These are phyloP conservation scores for Hypericum perforatum DNA, from an alignment of 345 rosid genomes.

Conservation along the genomic window DNA sequence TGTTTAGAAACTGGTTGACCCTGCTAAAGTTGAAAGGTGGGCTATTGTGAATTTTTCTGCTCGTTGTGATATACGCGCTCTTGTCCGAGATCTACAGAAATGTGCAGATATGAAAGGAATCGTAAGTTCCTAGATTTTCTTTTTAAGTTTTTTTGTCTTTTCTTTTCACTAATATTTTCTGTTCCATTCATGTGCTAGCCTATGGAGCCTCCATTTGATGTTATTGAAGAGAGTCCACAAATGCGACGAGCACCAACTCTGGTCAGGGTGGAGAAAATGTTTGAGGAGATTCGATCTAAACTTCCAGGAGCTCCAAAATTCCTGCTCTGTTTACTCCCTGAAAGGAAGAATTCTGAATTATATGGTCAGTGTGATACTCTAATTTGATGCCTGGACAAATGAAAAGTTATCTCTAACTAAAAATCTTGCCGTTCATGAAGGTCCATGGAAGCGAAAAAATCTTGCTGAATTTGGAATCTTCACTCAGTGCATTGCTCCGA, in stretches of 20 bases:
- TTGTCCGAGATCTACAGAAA: slow-evolving; percentile 46
- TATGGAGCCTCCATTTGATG: slow-evolving; percentile 41
- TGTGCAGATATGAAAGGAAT: slow-evolving; percentile 80
- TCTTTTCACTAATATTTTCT: neutral
- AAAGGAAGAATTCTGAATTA: slow-evolving; percentile 66
- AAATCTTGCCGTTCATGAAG: slow-evolving; percentile 18
- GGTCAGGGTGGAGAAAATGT: slow-evolving; percentile 80
- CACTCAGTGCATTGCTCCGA: slow-evolving; percentile 85
- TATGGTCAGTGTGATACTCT: slow-evolving; percentile 42
- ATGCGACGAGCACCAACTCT: slow-evolving; percentile 43
- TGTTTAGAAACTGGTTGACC: slow-evolving; percentile 61
- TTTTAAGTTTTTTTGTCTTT: neutral
- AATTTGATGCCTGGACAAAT: neutral
- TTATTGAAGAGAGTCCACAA: slow-evolving; percentile 45
- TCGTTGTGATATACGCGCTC: slow-evolving; percentile 47
- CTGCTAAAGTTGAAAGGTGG: slow-evolving; percentile 60
- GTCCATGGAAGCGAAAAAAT: slow-evolving; percentile 83
- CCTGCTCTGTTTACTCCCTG: slow-evolving; percentile 74
- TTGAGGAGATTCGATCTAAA: slow-evolving; percentile 42
- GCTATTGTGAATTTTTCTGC: slow-evolving; percentile 88
- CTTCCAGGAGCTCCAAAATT: slow-evolving; percentile 71
- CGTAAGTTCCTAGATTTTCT: slow-evolving; percentile 34
- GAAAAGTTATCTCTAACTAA: neutral
- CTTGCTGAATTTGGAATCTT: slow-evolving; percentile 75
- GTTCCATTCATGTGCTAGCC: slow-evolving; percentile 14